Evolutionary conservation across 192 early-diverging fungal genomes (phyloP).

Genomic region (Umbelopsis vinacea): DNA sequence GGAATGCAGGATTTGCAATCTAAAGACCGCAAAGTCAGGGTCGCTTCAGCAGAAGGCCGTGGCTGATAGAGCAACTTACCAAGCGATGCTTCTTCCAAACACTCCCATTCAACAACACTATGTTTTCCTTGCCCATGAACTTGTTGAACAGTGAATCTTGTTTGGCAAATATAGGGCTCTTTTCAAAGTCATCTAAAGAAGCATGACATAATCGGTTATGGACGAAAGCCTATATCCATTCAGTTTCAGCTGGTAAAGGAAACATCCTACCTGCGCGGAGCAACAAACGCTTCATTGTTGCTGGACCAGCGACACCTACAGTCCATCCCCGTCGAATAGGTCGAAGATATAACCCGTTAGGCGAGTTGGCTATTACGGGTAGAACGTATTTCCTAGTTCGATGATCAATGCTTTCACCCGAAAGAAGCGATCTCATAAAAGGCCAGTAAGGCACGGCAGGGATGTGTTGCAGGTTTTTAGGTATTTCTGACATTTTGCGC

Average conservation of each 20-base stretch:
- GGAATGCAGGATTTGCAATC: constrained; percentile 37
- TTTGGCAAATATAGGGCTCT: not conserved
- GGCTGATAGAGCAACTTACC: constrained; percentile 11
- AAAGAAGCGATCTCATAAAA: not conserved
- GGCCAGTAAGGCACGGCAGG: constrained; percentile 1
- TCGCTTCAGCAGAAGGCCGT: too few relatives aligned
- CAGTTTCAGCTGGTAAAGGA: not conserved
- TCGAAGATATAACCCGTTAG: not conserved
- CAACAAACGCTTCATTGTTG: not conserved
- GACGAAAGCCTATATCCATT: not conserved
- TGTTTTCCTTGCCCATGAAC: constrained; percentile 15
- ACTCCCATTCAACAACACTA: constrained; percentile 25
- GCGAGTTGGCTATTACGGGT: not conserved
- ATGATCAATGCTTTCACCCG: not conserved
- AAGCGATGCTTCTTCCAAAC: constrained; percentile 37
- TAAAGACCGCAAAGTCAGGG: not conserved
- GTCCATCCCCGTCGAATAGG: not conserved
- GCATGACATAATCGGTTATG: too few relatives aligned
- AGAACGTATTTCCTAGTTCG: not conserved
- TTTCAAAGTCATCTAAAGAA: not conserved
- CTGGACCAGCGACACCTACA: not conserved
- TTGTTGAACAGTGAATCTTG: not conserved
- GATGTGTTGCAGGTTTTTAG: not conserved
- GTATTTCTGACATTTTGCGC: not conserved
- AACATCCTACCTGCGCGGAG: not conserved